phyloP scores from a whole-genome alignment of 306 rosid species.

The Cicer chorassanicum region DNA sequence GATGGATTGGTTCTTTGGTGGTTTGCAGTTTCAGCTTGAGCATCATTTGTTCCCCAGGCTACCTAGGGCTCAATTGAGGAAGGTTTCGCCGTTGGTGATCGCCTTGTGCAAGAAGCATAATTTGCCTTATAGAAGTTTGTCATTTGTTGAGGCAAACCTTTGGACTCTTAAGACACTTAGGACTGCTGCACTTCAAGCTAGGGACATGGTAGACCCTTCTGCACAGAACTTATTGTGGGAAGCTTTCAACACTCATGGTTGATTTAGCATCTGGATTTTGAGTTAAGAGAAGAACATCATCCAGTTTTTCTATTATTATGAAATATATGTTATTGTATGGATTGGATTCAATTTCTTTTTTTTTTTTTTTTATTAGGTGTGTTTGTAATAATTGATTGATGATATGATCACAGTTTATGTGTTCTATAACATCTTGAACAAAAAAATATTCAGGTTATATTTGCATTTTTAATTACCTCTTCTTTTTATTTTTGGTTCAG shows the following conservation, averaged over 20 bases:
- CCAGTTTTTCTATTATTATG: not conserved
- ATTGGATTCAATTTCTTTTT: constrained; percentile 6
- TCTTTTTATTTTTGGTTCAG: not conserved
- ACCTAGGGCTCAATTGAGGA: constrained; percentile 73
- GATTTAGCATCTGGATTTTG: constrained; percentile 31
- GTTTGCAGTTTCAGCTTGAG: constrained; percentile 73
- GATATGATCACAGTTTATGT: constrained; percentile 20
- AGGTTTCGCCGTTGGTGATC: constrained; percentile 65
- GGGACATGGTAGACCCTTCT: constrained; percentile 46
- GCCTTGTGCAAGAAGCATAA: constrained; percentile 82
- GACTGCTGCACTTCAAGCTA: constrained; percentile 65
- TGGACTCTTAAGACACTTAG: constrained; percentile 62
- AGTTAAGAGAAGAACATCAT: not conserved
- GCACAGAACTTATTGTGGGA: constrained; percentile 73
- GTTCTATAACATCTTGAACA: constrained; percentile 19
- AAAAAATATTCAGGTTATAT: constrained; percentile 2
- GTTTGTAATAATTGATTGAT: constrained; percentile 21
- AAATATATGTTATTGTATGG: not conserved
- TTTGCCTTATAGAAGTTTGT: constrained; percentile 68
- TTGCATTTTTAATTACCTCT: not conserved
- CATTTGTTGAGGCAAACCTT: constrained; percentile 67
- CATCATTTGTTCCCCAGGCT: constrained; percentile 71
- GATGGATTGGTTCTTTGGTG: constrained; percentile 91
- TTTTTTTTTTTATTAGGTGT: not conserved
- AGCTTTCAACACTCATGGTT: constrained; percentile 74